Percentiles rank a stretch among this genome's conserved stretches.
phyloP scores from a whole-genome alignment of 805 yeast genomes.

The Ogataea saltuana region DNA sequence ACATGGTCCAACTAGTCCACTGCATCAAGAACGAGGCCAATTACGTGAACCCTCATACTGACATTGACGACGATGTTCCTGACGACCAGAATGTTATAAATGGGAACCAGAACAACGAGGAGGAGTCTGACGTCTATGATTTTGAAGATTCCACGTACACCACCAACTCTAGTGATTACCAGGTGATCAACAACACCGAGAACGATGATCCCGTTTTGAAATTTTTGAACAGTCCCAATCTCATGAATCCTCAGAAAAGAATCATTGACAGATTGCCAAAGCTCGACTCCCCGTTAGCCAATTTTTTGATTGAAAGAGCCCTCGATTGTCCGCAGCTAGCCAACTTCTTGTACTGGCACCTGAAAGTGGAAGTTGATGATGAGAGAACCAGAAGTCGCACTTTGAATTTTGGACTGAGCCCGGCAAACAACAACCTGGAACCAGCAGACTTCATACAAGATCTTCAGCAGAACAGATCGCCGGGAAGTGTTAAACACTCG shows the following conservation, averaged over 20 bases:
- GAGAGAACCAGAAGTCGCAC: conserved; percentile 34
- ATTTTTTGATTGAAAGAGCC: conserved; percentile 74
- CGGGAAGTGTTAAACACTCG: conserved; percentile 7
- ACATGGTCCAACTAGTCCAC: conserved; percentile 86
- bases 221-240: conserved; percentile 27
- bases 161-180: conserved; percentile 36
- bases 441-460: conserved; percentile 19
- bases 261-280: conserved; percentile 24
- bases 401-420: neutral
- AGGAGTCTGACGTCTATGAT: conserved; percentile 23
- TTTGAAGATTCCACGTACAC: conserved; percentile 30
- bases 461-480: conserved; percentile 10
- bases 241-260: conserved; percentile 19
- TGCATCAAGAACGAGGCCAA: conserved; percentile 76
- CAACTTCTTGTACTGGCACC: conserved; percentile 87
- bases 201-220: conserved; percentile 29
- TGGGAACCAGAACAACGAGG: conserved; percentile 13
- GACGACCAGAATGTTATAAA: conserved; percentile 6
- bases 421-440: conserved; percentile 9
- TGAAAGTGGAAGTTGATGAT: conserved; percentile 84
- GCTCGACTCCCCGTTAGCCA: conserved; percentile 60
- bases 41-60: conserved; percentile 27
- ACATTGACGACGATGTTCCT: conserved; percentile 23
- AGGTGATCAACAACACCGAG: conserved; percentile 31
- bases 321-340: conserved; percentile 67